phyloP scores from a whole-genome alignment of 441 rosid genomes.

The Syzygium malaccense region DNA sequence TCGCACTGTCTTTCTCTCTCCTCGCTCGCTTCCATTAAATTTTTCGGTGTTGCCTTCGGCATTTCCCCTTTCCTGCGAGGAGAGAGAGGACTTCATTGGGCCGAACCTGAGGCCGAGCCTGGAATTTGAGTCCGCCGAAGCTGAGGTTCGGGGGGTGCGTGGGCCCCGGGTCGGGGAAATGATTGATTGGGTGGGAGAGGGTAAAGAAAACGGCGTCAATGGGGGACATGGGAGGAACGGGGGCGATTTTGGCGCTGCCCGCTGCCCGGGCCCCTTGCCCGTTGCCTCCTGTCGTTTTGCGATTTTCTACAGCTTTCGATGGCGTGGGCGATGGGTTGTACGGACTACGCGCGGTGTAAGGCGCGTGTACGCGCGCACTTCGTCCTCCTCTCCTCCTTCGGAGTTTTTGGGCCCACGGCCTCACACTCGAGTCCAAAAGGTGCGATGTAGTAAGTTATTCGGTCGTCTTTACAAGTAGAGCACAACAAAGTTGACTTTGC shows the following conservation, averaged over 20 bases:
- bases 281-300: background rate
- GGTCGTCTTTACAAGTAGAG: background rate
- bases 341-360: background rate
- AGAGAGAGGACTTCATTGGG: background rate
- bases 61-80: background rate
- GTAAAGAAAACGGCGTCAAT: constrained; percentile 19
- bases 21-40: constrained; percentile 19
- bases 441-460: background rate
- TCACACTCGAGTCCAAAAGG: background rate
- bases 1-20: constrained; percentile 16
- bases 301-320: background rate
- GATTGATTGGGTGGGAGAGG: background rate
- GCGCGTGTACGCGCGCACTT: background rate
- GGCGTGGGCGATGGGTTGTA: background rate
- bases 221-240: constrained; percentile 21
- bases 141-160: background rate
- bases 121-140: constrained; percentile 17
- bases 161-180: background rate
- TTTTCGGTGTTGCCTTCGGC: constrained; percentile 23
- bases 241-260: constrained; percentile 31
- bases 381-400: background rate
- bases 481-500: background rate
- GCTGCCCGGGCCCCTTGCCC: constrained; percentile 27
- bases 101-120: background rate
- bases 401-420: background rate